phyloP scores from a whole-genome alignment of 768 basidiomycete genomes.

The Trametes cingulata region DNA sequence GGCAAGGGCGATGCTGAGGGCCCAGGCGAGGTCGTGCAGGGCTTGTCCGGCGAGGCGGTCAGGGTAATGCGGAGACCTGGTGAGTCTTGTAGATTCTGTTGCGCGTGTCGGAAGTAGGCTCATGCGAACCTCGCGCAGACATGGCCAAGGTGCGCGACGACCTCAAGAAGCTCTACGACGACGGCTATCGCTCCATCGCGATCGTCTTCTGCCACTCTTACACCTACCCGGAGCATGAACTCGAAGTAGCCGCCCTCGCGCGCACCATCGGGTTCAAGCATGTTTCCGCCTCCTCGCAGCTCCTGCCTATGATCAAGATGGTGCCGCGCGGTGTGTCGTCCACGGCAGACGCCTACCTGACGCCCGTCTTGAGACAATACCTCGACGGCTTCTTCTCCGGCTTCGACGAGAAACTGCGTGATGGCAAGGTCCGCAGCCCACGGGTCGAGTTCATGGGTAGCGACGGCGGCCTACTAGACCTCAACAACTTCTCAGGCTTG shows the following conservation, averaged over 20 bases:
- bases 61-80: conserved; percentile 77
- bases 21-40: conserved; percentile 76
- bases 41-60: conserved; percentile 89
- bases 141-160: conserved; percentile 49
- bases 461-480: conserved; percentile 83
- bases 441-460: conserved; percentile 96
- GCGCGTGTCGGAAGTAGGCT: no score
- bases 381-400: conserved; percentile 90
- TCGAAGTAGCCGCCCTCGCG: conserved; percentile 68
- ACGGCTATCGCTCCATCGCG: conserved; percentile 88
- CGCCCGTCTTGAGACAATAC: conserved; percentile 82
- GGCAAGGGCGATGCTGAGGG: conserved; percentile 69
- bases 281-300: conserved; percentile 82
- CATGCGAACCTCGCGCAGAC: conserved; percentile 17
- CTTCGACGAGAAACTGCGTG: conserved; percentile 74
- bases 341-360: conserved; percentile 94
- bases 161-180: conserved; percentile 68
- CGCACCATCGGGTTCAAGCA: conserved; percentile 84
- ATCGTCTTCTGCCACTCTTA: conserved; percentile 92
- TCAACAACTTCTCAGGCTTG: conserved; percentile 85
- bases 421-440: conserved; percentile 56
- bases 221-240: conserved; percentile 87
- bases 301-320: conserved; percentile 96
- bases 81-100: conserved; percentile 25
- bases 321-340: conserved; percentile 91